Percentiles rank a stretch among this genome's conserved stretches.
phyloP scores from a whole-genome alignment of 2,329 filamentous ascomycete species.

The Cytospora piceae region DNA sequence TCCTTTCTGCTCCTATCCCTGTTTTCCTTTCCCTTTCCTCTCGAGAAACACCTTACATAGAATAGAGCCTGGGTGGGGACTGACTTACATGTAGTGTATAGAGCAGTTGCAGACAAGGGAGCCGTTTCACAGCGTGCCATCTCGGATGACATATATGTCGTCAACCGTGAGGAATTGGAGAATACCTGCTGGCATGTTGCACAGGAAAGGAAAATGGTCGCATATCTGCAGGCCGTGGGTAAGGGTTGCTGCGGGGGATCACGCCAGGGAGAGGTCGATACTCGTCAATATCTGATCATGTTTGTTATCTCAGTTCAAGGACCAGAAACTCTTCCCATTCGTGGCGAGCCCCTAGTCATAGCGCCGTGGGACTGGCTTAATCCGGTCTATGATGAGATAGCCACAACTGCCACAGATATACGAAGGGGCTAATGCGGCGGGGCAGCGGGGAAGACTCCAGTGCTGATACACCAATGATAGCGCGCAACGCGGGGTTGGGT shows the following conservation, averaged over 20 bases:
- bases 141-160: too few species aligned
- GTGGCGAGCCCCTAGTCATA: not conserved
- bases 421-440: not conserved
- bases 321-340: not conserved
- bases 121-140: too few species aligned
- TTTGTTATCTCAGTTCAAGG: not conserved
- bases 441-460: not conserved
- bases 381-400: slow-evolving; percentile 1
- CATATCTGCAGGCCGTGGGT: not conserved
- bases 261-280: not conserved
- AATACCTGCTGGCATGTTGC: not conserved
- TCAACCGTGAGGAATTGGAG: too few species aligned
- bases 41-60: too few species aligned
- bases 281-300: not conserved
- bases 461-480: not conserved
- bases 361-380: not conserved
- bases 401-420: too few species aligned
- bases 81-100: too few species aligned
- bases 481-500: slow-evolving; percentile 20
- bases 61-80: too few species aligned
- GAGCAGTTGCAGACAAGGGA: too few species aligned
- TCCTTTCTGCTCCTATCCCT: not conserved
- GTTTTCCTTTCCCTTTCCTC: too few species aligned
- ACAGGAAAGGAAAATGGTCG: not conserved
- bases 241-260: not conserved